A percentile compares a stretch with the other conserved stretches of the same genome.
Conservation (phyloP, 192 early-diverging fungal species). For the Glomus cerebriforme region DNA sequence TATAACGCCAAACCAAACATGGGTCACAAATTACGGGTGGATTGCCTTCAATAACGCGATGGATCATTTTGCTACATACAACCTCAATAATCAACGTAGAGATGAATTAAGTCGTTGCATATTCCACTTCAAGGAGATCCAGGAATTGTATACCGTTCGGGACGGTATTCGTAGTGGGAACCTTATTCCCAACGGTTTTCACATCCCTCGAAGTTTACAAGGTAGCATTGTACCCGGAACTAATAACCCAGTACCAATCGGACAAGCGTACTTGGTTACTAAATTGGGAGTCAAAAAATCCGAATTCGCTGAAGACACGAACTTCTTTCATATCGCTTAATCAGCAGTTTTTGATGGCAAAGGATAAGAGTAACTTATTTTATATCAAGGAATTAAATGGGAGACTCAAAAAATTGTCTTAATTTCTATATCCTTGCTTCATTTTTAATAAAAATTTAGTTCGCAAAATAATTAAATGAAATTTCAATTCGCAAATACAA, state of each 20-base stretch:
- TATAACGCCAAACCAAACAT: constrained; percentile 4
- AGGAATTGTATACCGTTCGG: background rate
- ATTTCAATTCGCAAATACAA: no score
- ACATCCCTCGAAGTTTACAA: background rate
- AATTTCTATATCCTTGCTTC: no score
- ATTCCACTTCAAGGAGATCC: constrained; percentile 6
- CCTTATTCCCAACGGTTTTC: constrained; percentile 6
- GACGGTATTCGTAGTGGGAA: background rate
- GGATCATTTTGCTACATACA: background rate
- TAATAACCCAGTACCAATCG: constrained; percentile 8
- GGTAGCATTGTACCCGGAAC: background rate
- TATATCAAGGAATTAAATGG: no score
- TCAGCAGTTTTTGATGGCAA: no score
- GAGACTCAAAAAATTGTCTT: no score
- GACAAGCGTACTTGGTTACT: background rate
- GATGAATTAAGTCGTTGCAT: constrained; percentile 5
- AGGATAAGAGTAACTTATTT: no score
- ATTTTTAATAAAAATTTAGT: no score
- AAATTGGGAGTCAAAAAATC: constrained; percentile 4
- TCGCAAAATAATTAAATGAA: no score
- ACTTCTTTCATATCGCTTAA: background rate
- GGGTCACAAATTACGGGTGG: background rate
- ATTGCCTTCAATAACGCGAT: background rate
- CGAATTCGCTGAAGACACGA: background rate
- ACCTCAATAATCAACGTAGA: constrained; percentile 10